phyloP scores from a whole-genome alignment of 1,139 yeast species.

The Protomyces pachydermus region DNA sequence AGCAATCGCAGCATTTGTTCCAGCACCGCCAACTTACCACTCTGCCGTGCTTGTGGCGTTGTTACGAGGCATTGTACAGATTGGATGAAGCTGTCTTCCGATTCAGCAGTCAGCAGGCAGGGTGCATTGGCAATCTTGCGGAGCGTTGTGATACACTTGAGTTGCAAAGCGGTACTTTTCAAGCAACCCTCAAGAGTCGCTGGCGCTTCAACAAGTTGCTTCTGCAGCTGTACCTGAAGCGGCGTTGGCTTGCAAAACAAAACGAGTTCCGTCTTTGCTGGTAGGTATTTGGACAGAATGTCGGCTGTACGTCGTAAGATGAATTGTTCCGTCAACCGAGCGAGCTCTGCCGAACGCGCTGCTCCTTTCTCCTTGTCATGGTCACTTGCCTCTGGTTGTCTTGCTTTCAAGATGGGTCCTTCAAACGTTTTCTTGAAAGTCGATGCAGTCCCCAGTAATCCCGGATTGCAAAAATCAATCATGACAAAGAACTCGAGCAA shows the following conservation, averaged over 20 bases:
- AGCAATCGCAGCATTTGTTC: constrained; percentile 37
- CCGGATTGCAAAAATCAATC: constrained; percentile 79
- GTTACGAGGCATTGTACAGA: constrained; percentile 4
- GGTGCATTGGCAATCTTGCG: constrained; percentile 86
- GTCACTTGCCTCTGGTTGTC: constrained; percentile 62
- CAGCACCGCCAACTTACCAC: constrained; percentile 41
- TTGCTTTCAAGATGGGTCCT: constrained; percentile 64
- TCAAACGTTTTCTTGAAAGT: constrained; percentile 64
- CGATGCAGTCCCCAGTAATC: constrained; percentile 60
- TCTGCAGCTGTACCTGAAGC: constrained; percentile 55
- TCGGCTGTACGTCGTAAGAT: constrained; percentile 70
- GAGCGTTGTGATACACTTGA: constrained; percentile 67
- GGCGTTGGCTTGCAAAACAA: constrained; percentile 71
- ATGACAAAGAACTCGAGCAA: constrained; percentile 75
- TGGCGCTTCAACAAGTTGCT: constrained; percentile 47
- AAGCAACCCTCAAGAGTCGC: constrained; percentile 43
- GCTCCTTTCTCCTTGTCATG: constrained; percentile 57
- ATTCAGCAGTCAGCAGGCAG: constrained; percentile 49
- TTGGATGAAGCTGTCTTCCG: constrained; percentile 10
- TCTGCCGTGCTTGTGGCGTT: constrained; percentile 4
- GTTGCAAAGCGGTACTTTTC: constrained; percentile 43
- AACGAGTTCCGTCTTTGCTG: constrained; percentile 66
- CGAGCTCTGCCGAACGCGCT: constrained; percentile 51
- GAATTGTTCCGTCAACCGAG: constrained; percentile 44
- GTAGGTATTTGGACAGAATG: constrained; percentile 61